Conservation (phyloP, 2,329 filamentous ascomycete genomes). For the Colletotrichum trifolii region DNA sequence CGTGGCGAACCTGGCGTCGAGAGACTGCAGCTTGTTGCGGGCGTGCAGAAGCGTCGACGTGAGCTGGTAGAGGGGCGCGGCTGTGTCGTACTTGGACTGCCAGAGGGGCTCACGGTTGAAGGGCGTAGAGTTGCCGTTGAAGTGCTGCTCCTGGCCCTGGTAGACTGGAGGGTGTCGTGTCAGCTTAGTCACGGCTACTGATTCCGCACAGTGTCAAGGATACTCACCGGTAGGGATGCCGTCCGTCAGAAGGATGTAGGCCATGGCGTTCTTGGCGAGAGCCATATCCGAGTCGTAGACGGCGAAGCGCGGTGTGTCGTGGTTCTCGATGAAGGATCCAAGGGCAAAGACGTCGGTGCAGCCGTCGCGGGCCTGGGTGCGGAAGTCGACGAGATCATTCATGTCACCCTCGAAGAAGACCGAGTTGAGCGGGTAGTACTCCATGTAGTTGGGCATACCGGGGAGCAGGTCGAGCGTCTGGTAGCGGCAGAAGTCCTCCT, state of each 20-base stretch:
- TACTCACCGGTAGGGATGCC: slow-evolving; percentile 65
- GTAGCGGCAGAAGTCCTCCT: slow-evolving; percentile 63
- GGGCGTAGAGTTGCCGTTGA: slow-evolving; percentile 57
- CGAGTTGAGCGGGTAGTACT: slow-evolving; percentile 50
- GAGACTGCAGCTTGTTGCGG: slow-evolving; percentile 30
- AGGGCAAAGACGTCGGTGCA: slow-evolving; percentile 44
- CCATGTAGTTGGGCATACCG: slow-evolving; percentile 71
- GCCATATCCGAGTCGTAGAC: slow-evolving; percentile 63
- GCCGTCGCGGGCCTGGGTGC: slow-evolving; percentile 27
- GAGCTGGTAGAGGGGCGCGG: slow-evolving; percentile 56
- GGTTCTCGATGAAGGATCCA: slow-evolving; percentile 65
- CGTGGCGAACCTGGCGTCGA: slow-evolving; percentile 21
- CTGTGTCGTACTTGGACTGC: slow-evolving; percentile 62
- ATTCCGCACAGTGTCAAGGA: neutral
- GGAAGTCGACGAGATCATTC: slow-evolving; percentile 43
- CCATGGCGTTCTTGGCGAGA: slow-evolving; percentile 69
- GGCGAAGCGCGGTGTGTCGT: slow-evolving; percentile 63
- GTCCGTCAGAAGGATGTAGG: slow-evolving; percentile 68
- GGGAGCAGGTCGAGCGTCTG: slow-evolving; percentile 65
- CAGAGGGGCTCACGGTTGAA: slow-evolving; percentile 70
- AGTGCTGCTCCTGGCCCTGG: slow-evolving; percentile 74
- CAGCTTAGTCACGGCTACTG: neutral
- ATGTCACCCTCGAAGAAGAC: slow-evolving; percentile 40
- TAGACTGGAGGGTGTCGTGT: slow-evolving; percentile 56
- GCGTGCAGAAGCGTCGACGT: slow-evolving; percentile 26